Base-by-base conservation (phyloP, 305 asterid species). In the Fraxinus albicans region DNA sequence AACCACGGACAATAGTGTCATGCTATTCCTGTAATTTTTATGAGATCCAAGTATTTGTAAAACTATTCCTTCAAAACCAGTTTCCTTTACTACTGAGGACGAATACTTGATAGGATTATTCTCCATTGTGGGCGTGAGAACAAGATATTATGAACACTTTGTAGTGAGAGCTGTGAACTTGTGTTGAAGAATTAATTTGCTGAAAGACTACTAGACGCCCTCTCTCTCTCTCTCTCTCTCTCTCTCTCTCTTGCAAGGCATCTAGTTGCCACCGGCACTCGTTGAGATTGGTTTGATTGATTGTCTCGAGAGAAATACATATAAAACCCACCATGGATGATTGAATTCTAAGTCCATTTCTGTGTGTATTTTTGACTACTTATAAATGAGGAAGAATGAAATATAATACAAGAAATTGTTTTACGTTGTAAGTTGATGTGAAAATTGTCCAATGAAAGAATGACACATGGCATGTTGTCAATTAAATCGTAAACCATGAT, bases 1-100 rank as follows among this genome's bases (percentile, higher is more conserved):
- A 87, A 87, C 80, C 82, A 82, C 8, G 89, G 88, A 70, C 86
- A 74, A 67, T 87, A 88, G 84, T 82, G 31, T 77, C 12, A n/a
- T 58, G 31, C 77, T 80, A 67, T 73, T 83, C n/a, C 31, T 36
- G 44, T 15, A 60, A 76, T 38, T 80, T n/a, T 77, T 74, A 53
- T 53, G 25, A 36, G 74, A 84, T 25, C 50, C 72, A 65, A 78
- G 84, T 79, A 78, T 73, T 44, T 78, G 87, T 79, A 82, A 81
- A 84, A 84, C 55, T 83, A 86, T 69, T 31, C 40, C 75, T 27
- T 69, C n/a, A 13, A 29, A 27, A 12, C 75, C 21, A 1, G 74
- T 69, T 69, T 31, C 40, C 73, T 65, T 25, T 25, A 25, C 27
- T 69, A 29, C 38, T 31, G 17, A 27, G 38, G 75, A 27, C 34